Conservation (phyloP, 192 early-diverging fungal species). For the Dimargaris cristalligena region DNA sequence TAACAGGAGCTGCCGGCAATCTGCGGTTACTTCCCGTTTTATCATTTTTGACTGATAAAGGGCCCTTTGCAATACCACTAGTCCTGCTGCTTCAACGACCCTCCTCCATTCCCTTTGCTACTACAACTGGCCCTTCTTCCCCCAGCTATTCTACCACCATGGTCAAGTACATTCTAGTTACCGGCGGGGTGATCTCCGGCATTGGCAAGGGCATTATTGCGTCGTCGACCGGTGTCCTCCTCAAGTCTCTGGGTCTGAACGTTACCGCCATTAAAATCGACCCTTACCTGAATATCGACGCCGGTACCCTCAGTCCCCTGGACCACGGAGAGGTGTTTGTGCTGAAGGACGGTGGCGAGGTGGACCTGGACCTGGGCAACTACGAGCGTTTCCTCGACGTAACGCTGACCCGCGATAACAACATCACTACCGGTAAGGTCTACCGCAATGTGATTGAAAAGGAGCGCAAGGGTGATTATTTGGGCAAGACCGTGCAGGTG, state of each 20-base stretch:
- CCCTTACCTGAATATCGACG: constrained; percentile 98
- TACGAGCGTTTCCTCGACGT: constrained; percentile 97
- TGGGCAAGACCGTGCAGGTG: constrained; percentile 98
- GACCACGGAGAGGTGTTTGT: constrained; percentile 99
- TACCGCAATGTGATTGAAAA: constrained; percentile 91
- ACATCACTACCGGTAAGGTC: constrained; percentile 98
- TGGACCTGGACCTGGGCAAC: constrained; percentile 97
- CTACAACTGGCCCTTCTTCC: not conserved
- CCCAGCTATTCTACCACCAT: constrained; percentile 12
- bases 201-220: constrained; percentile 99
- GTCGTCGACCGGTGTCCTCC: constrained; percentile 85
- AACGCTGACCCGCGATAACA: constrained; percentile 86
- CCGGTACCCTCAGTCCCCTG: constrained; percentile 88
- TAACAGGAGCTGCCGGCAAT: too few relatives aligned
- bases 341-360: constrained; percentile 94
- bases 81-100: too few relatives aligned
- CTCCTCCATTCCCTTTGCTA: too few relatives aligned
- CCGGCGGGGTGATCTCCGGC: constrained; percentile 97
- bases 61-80: too few relatives aligned
- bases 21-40: too few relatives aligned
- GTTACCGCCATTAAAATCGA: constrained; percentile 99
- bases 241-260: constrained; percentile 78
- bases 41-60: too few relatives aligned
- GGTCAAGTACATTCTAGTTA: constrained; percentile 93
- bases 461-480: constrained; percentile 86